A percentile compares a stretch with the other conserved stretches of the same genome.
phyloP scores from a whole-genome alignment of 2,329 filamentous ascomycete genomes.

The Alternaria ethzedia region DNA sequence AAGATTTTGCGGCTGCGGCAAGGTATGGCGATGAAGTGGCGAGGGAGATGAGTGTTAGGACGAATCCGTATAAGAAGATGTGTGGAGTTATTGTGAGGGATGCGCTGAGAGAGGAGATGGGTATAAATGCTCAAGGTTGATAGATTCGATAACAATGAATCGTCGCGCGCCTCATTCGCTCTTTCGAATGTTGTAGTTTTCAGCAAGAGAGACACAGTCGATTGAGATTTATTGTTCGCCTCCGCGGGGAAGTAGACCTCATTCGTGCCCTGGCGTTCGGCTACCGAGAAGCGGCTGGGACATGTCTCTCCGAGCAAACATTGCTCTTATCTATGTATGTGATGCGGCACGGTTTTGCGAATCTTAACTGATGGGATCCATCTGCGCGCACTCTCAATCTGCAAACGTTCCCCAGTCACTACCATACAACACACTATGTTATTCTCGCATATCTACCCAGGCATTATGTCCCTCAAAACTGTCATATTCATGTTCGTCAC shows the following conservation, averaged over 20 bases:
- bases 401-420: too few relatives aligned
- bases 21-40: conserved; percentile 64
- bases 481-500: background rate
- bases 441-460: too few relatives aligned
- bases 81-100: conserved; percentile 68
- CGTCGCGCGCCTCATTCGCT: too few relatives aligned
- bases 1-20: conserved; percentile 62
- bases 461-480: background rate
- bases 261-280: too few relatives aligned
- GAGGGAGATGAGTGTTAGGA: conserved; percentile 63
- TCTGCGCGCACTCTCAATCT: too few relatives aligned
- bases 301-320: background rate
- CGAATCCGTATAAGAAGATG: conserved; percentile 68
- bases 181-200: too few relatives aligned
- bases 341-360: background rate
- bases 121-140: background rate
- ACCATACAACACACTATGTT: too few relatives aligned
- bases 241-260: too few relatives aligned
- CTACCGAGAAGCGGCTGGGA: background rate
- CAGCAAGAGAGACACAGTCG: too few relatives aligned
- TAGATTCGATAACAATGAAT: too few relatives aligned
- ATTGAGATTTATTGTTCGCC: too few relatives aligned
- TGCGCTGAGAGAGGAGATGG: conserved; percentile 61
- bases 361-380: too few relatives aligned
- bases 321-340: background rate